Base-by-base conservation (phyloP, 495 filamentous ascomycete species). In the Darksidea phi region DNA sequence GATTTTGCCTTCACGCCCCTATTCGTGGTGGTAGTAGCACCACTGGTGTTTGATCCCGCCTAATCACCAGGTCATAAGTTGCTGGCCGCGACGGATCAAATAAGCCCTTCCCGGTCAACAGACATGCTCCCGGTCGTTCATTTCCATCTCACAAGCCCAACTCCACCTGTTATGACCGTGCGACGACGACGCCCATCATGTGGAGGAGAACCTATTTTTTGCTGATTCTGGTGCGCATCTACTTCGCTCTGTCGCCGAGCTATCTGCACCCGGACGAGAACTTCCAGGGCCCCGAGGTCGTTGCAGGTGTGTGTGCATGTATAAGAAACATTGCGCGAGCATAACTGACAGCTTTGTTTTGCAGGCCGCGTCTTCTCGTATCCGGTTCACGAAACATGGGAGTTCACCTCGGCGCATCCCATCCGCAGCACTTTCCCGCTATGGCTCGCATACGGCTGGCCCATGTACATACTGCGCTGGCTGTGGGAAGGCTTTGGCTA, bases 251-350 rank as follows among this genome's bases (percentile, higher is more conserved):
- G 32, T 91, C 87, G 48, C 89, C 94, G 46, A 97, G 93, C 78
- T 98, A 98, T 74, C 83, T 98, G 28, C 94, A 98, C 74, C 94
- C 94, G 2, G 94, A 98, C 76, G 94, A 98, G 79, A 90, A 97
- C 75, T 98, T 98, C 71, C 94, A 98, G 71, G 94, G 94, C 18
- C 94, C 93, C 10, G 94, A 98, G 77, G 88, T 97, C 53, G 93
- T 96, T 68, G 91, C 92, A 60, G 91, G 93, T 96, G 85, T 71
- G 88, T 78, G 48, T n/a, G 2, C 17, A n/a, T 18, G 3, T 26
- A 8, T 12, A 34, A 17, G 12, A 54, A 38, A 10, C 17, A 13
- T 43, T 20, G 11, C 32, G n/a, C 17, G 21, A 12, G 15, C 43
- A 11, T 42, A 25, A 7, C 38, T 45, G 25, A 49, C 57, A 61